These are phyloP conservation scores for Nakazawaea wickerhamii DNA, from an alignment of 805 yeast genomes.

Conservation along the genomic window DNA sequence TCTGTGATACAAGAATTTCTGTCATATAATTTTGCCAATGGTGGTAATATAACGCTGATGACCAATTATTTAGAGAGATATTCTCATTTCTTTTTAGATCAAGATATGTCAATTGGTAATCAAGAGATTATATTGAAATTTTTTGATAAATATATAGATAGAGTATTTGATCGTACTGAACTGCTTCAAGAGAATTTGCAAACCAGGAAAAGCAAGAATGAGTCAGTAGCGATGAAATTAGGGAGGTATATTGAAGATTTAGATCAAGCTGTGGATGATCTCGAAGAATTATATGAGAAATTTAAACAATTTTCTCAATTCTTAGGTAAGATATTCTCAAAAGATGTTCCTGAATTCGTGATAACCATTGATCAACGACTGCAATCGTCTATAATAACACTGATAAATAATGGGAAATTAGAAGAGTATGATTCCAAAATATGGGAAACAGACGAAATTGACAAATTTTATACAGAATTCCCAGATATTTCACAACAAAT, in stretches of 20 bases:
- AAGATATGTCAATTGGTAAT: conserved; percentile 24
- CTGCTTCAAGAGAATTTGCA: conserved; percentile 31
- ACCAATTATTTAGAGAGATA: conserved; percentile 47
- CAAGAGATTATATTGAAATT: conserved; percentile 29
- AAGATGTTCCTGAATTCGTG: conserved; percentile 32
- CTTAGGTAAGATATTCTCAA: conserved; percentile 36
- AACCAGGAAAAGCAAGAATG: conserved; percentile 34
- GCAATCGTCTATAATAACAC: conserved; percentile 23
- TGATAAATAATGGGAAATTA: conserved; percentile 18
- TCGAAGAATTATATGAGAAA: conserved; percentile 33
- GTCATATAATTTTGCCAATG: conserved; percentile 29
- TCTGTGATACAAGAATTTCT: conserved; percentile 41
- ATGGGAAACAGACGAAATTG: conserved; percentile 68
- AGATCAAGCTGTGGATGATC: too few species aligned
- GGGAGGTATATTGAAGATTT: conserved; percentile 40
- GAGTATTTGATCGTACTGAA: conserved; percentile 32
- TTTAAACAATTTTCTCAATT: conserved; percentile 37
- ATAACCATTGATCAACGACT: too few species aligned
- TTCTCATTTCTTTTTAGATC: conserved; percentile 27
- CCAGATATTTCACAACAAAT: conserved; percentile 36
- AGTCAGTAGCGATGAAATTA: conserved; percentile 56
- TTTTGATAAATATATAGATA: conserved; percentile 37
- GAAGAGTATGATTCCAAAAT: conserved; percentile 18
- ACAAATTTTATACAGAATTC: conserved; percentile 55
- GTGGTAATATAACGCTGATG: conserved; percentile 31